phyloP scores from a whole-genome alignment of 1,139 yeast genomes.

The Yamadazyma membranifaciens region DNA sequence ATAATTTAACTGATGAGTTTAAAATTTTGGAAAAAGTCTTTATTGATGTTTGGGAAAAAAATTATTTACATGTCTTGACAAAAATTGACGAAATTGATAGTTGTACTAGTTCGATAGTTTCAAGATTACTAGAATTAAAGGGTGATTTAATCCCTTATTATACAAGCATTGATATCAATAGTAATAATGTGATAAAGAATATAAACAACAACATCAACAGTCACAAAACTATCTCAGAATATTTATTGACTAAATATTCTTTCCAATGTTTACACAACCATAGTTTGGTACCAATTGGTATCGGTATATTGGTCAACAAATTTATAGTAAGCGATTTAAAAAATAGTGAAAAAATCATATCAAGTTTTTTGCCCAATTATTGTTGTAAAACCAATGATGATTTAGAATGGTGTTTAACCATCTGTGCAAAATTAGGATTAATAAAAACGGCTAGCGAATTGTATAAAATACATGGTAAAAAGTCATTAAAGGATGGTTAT shows the following conservation, averaged over 20 bases:
- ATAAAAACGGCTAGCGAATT: conserved; percentile 54
- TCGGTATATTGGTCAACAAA: conserved; percentile 47
- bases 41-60: conserved; percentile 56
- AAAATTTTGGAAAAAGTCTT: conserved; percentile 58
- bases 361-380: conserved; percentile 59
- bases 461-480: conserved; percentile 41
- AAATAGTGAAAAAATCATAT: conserved; percentile 46
- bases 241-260: conserved; percentile 61
- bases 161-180: conserved; percentile 16
- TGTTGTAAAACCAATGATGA: conserved; percentile 68
- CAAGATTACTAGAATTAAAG: conserved; percentile 63
- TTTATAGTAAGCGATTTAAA: conserved; percentile 24
- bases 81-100: conserved; percentile 62
- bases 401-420: conserved; percentile 73
- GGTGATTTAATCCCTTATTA: conserved; percentile 58
- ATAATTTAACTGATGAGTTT: conserved; percentile 15
- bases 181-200: conserved; percentile 22
- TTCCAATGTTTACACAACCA: conserved; percentile 51
- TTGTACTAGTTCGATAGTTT: conserved; percentile 65
- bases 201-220: neutral
- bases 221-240: conserved; percentile 49
- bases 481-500: conserved; percentile 41
- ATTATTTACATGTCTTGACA: conserved; percentile 58
- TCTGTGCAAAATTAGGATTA: conserved; percentile 43
- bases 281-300: conserved; percentile 61